phyloP scores from a whole-genome alignment of 345 rosid genomes.

The Syzygium oleosum region DNA sequence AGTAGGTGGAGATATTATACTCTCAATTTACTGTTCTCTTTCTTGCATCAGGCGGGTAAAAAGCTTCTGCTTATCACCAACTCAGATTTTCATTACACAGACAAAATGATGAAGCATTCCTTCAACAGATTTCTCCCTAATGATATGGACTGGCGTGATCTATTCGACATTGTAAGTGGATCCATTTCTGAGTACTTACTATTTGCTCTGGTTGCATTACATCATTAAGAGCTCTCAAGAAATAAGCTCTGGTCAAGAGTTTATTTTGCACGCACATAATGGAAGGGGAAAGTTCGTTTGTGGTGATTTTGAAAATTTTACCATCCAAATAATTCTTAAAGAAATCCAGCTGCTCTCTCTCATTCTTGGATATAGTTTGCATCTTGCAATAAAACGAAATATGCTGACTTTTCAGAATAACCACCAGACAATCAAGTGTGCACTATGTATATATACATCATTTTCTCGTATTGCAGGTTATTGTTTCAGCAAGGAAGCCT shows the following conservation, averaged over 20 bases:
- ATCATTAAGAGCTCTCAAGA: neutral
- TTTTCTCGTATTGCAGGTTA: conserved; percentile 37
- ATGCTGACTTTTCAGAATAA: neutral
- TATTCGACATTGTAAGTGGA: conserved; percentile 68
- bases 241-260: neutral
- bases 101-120: conserved; percentile 98
- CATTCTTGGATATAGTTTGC: neutral
- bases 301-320: neutral
- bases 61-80: conserved; percentile 90
- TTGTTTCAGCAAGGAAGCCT: conserved; percentile 95
- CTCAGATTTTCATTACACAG: conserved; percentile 87
- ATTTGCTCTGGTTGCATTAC: neutral
- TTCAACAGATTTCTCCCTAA: conserved; percentile 86
- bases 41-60: conserved; percentile 78
- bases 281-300: neutral
- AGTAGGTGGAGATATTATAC: neutral
- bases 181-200: neutral
- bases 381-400: neutral
- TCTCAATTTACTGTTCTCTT: conserved; percentile 6
- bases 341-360: neutral
- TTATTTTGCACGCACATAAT: neutral
- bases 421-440: neutral
- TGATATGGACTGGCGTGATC: conserved; percentile 90
- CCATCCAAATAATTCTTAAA: neutral
- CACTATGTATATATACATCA: neutral